Evolutionary conservation across 108 stramenopile species (phyloP), one percentile per base, ranked within the genome.

Genomic region (Nitzschia sp.): DNA sequence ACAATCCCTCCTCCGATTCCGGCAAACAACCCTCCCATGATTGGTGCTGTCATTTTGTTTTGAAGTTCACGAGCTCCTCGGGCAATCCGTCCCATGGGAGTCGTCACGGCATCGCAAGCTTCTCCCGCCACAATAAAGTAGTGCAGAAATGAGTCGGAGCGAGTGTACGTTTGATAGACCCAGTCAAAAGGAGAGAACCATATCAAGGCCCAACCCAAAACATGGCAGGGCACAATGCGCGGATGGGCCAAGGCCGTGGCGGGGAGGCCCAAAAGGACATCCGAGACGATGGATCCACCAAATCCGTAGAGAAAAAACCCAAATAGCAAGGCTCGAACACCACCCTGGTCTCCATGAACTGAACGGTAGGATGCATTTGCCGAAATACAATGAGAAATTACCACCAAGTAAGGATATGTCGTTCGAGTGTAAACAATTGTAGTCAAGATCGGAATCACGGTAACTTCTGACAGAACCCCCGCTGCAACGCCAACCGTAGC

Each of bases 221-320:
- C 23, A 33, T 64, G 60, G 29, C 61, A 68, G 19, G 75, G 68
- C 3, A 76, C 25, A 33, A 76, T 76, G 22, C 75, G 67, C 9
- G 68, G 38, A 63, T 76, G 75, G 0, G 54, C 66, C 17, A 76
- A 30, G 2, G 75, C 75, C 19, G 75, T 76, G 4, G 55, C 60
- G 17, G 75, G 75, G 26, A 76, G 38, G 0, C 75, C 75, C 75
- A 76, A 54, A 11, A 76, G 54, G 6, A 68, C 50, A 64, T 76
- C 75, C 25, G 75, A 76, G 29, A 76, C 68, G 30, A 76, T 64
- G 26, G 75, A 69, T 31, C 75, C 75, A 16, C 75, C 75, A 58
- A 76, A 76, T 13, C 75, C 75, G 31, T 69, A 76, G 3, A 57
- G 35, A 56, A 76, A 57, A 41, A 76, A 76, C n/a, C 60, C 15